These are phyloP conservation scores for Diutina ranongensis DNA, from an alignment of 1,139 yeast genomes.

Conservation along the genomic window DNA sequence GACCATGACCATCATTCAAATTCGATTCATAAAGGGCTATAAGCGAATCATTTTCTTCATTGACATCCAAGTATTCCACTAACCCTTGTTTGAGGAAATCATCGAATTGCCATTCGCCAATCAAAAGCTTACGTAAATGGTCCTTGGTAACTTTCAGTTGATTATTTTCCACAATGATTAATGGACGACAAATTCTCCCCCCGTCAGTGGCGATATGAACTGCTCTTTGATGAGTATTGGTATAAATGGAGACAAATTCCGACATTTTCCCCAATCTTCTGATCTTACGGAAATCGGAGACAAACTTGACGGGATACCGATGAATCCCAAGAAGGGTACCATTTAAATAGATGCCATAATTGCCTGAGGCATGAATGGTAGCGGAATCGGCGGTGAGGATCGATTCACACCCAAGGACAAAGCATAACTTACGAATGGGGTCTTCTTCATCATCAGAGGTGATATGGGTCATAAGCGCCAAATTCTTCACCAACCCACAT, in stretches of 20 bases:
- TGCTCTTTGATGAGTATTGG: constrained; percentile 80
- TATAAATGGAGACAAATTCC: constrained; percentile 83
- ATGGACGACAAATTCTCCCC: constrained; percentile 95
- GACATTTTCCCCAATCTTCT: constrained; percentile 83
- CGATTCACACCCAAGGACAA: constrained; percentile 80
- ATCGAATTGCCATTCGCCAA: constrained; percentile 75
- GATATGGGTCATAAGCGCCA: constrained; percentile 97
- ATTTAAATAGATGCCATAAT: constrained; percentile 77
- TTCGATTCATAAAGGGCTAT: constrained; percentile 79
- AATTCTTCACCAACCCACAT: constrained; percentile 93
- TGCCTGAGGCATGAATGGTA: constrained; percentile 62
- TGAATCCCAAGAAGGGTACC: constrained; percentile 93
- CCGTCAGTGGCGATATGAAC: constrained; percentile 99
- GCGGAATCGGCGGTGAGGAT: constrained; percentile 75
- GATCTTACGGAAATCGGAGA: constrained; percentile 60
- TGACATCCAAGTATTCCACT: constrained; percentile 93
- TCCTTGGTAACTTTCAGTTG: constrained; percentile 57
- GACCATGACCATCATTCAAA: constrained; percentile 19
- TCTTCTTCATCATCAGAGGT: constrained; percentile 97
- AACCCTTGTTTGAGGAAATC: constrained; percentile 78
- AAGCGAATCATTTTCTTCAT: constrained; percentile 91
- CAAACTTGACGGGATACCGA: constrained; percentile 74
- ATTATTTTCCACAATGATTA: constrained; percentile 69
- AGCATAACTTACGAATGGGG: constrained; percentile 71
- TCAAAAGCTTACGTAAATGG: constrained; percentile 50